phyloP scores from a whole-genome alignment of 192 early-diverging fungal genomes.

The Backusella tarrabulga region DNA sequence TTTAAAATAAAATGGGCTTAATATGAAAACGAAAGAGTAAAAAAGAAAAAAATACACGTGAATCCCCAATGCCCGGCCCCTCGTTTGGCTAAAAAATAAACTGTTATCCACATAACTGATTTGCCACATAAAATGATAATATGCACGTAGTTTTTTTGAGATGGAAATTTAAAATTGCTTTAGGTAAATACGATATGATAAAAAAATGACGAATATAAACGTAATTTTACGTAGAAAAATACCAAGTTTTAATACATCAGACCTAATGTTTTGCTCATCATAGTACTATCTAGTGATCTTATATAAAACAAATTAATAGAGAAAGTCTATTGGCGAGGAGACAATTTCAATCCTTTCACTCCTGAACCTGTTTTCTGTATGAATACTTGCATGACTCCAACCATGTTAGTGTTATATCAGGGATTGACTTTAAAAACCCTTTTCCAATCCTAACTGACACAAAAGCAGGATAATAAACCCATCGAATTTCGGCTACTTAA shows the following conservation, averaged over 20 bases:
- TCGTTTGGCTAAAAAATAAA: neutral
- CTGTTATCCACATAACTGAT: neutral
- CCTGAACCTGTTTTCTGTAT: conserved; percentile 3
- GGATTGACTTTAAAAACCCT: neutral
- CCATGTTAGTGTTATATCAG: neutral
- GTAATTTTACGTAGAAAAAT: neutral
- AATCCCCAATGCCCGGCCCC: neutral
- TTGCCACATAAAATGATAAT: neutral
- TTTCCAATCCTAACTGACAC: neutral
- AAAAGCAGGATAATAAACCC: neutral
- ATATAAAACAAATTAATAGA: neutral
- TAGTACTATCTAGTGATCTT: neutral
- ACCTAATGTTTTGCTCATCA: too few species aligned
- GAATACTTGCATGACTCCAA: neutral
- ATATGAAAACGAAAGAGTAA: neutral
- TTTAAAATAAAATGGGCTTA: neutral
- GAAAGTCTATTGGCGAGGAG: neutral
- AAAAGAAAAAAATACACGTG: neutral
- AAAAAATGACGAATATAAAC: neutral
- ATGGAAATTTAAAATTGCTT: neutral
- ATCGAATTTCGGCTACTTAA: neutral
- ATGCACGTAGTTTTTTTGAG: neutral
- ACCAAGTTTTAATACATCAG: too few species aligned
- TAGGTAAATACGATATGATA: neutral
- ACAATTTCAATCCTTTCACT: neutral